Conservation (phyloP, 192 early-diverging fungal genomes). For the Gaertneriomyces sp. region DNA sequence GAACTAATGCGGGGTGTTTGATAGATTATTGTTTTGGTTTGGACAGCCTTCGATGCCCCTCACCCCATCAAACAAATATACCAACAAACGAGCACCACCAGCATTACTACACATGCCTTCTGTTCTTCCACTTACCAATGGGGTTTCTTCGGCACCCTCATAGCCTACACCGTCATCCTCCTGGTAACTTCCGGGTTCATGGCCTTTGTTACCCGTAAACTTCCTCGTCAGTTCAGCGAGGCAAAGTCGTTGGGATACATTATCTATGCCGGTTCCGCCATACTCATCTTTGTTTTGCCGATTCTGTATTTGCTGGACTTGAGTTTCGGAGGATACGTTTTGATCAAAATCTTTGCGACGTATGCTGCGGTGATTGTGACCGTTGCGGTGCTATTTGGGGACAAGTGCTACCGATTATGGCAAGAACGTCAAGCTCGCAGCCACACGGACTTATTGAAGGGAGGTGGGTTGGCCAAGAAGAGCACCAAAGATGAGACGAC, state of each 20-base stretch:
- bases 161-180: constrained; percentile 5
- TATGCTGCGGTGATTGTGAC: constrained; percentile 2
- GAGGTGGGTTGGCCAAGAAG: background rate
- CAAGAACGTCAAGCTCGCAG: background rate
- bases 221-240: constrained; percentile 12
- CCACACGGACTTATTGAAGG: background rate
- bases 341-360: constrained; percentile 14
- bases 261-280: constrained; percentile 1
- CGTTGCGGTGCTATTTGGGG: constrained; percentile 13
- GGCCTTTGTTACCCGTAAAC: constrained; percentile 10
- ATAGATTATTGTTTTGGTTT: constrained; percentile 11
- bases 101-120: background rate
- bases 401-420: constrained; percentile 16
- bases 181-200: constrained; percentile 3
- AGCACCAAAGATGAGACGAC: background rate
- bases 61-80: background rate
- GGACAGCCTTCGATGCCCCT: constrained; percentile 10
- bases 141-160: background rate
- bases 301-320: constrained; percentile 9
- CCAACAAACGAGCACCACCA: background rate
- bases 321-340: background rate
- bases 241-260: constrained; percentile 6
- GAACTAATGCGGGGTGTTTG: background rate
- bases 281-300: background rate
- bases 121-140: background rate